These are phyloP conservation scores for Amorphotheca resinae DNA, from an alignment of 495 filamentous ascomycete genomes.

Conservation along the genomic window DNA sequence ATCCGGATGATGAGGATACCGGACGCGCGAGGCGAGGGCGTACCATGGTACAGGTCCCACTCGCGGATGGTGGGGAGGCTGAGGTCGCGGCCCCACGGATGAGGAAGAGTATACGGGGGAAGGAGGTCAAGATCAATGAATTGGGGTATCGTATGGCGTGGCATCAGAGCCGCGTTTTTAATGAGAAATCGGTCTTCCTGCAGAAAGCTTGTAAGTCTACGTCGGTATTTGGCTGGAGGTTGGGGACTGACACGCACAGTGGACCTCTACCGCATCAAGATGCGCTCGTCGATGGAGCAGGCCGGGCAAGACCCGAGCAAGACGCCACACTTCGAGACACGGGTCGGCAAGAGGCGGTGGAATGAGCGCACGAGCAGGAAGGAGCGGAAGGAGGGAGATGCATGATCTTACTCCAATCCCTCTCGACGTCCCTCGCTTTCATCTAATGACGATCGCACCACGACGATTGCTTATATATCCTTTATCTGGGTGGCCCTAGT, in stretches of 20 bases:
- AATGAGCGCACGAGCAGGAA: slow-evolving; percentile 41
- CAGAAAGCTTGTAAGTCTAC: slow-evolving; percentile 90
- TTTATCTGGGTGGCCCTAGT: not conserved
- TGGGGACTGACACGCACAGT: slow-evolving; percentile 38
- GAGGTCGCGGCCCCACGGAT: slow-evolving; percentile 64
- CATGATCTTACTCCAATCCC: not conserved
- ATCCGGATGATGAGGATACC: slow-evolving; percentile 41
- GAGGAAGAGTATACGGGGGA: slow-evolving; percentile 49
- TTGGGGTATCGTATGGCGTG: slow-evolving; percentile 91
- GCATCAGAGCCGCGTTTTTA: slow-evolving; percentile 82
- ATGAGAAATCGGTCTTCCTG: slow-evolving; percentile 72
- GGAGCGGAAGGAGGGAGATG: not conserved
- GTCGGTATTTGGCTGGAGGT: too few species aligned
- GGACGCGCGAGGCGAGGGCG: slow-evolving; percentile 2
- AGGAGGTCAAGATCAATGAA: slow-evolving; percentile 82
- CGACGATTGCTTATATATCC: not conserved
- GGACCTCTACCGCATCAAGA: slow-evolving; percentile 91
- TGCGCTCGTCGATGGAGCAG: slow-evolving; percentile 63
- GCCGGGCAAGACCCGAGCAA: slow-evolving; percentile 57
- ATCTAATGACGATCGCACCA: too few species aligned
- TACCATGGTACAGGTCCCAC: slow-evolving; percentile 53
- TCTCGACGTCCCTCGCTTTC: too few species aligned
- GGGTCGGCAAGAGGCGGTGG: slow-evolving; percentile 78
- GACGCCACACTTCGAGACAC: slow-evolving; percentile 77
- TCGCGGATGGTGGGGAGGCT: slow-evolving; percentile 56